Evolutionary conservation across 306 rosid genomes (phyloP), one percentile per base, ranked within the genome.

Genomic region (Glycyrrhiza uralensis): DNA sequence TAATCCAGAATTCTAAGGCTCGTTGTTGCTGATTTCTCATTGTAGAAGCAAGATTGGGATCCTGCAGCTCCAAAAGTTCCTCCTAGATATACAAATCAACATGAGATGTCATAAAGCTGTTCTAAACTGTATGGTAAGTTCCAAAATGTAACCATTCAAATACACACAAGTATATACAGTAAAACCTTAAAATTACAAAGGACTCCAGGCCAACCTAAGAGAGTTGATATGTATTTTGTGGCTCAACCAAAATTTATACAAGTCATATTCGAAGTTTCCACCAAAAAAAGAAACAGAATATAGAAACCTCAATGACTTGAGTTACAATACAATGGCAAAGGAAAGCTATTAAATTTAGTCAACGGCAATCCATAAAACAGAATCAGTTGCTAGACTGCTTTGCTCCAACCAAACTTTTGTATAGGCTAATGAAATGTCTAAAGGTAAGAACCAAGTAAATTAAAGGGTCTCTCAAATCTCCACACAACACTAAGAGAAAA

Each of bases 21-120:
- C 96, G 86, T 10, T 44, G 81, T 61, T 89, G 92, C 85, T 87
- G 91, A 39, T 75, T 80, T 81, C 88, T 86, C 32, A 89, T 83
- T 17, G 80, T 79, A 56, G 95, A 91, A 73, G 97, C 87, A 82
- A 94, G 98, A 74, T 72, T 30, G 15, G 77, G 66, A 83, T 94
- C 91, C 79, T 94, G 98, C 70, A 94, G 88, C 86, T 89, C 97
- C 51, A 72, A 79, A 68, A 94, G 95, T 70, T 91, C 98, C 71
- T 91, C 92, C 98, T 94, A 58, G 58, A 76, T 41, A 79, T 49
- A 64, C 45, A 65, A 47, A 84, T 55, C 58, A 82, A 58, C 41
- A 75, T 22, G 57, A 63, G 17, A 79, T 30, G 5, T 10, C 23
- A n/a, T 19, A 51, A 59, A 69, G 10, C 20, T 15, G 47, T 35